Percentiles rank a stretch among this genome's conserved stretches.
phyloP scores from a whole-genome alignment of 257 asterid genomes.

The Mentha longifolia region DNA sequence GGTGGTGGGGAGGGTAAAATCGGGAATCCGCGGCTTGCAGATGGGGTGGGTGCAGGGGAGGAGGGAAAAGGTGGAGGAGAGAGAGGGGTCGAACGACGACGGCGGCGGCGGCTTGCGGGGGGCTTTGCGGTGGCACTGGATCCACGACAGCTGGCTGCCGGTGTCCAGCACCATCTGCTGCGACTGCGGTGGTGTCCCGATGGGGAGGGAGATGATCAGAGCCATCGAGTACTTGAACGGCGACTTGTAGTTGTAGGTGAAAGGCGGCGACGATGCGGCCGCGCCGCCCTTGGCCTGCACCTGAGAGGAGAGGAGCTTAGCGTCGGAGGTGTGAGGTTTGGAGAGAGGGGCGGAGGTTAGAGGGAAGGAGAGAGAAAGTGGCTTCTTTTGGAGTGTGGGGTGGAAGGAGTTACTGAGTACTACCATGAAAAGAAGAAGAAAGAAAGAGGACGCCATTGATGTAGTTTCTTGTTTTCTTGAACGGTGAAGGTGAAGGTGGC shows the following conservation, averaged over 20 bases:
- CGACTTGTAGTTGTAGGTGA: constrained; percentile 45
- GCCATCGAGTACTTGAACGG: constrained; percentile 79
- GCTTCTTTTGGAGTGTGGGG: constrained; percentile 31
- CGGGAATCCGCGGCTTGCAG: constrained; percentile 80
- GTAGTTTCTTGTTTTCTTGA: neutral
- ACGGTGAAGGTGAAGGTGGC: neutral
- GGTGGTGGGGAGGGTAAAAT: constrained; percentile 76
- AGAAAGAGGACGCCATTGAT: constrained; percentile 41
- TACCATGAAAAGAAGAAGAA: constrained; percentile 34
- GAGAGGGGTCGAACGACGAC: constrained; percentile 72
- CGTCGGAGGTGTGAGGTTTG: constrained; percentile 16
- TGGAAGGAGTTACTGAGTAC: constrained; percentile 27
- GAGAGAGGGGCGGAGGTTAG: constrained; percentile 55
- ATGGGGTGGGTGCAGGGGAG: constrained; percentile 79
- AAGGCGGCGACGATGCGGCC: constrained; percentile 37
- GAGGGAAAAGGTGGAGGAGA: constrained; percentile 72
- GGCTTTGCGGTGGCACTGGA: constrained; percentile 62
- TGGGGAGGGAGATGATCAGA: constrained; percentile 74
- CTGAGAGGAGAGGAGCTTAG: constrained; percentile 40
- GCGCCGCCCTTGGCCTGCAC: constrained; percentile 3
- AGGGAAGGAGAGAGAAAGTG: constrained; percentile 61
- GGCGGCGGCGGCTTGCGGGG: constrained; percentile 45
- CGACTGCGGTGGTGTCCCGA: constrained; percentile 90
- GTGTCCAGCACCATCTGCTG: constrained; percentile 87
- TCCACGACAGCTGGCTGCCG: constrained; percentile 96